These are phyloP conservation scores for Trichoderma brevicompactum DNA, from an alignment of 2,329 filamentous ascomycete species.

Conservation along the genomic window DNA sequence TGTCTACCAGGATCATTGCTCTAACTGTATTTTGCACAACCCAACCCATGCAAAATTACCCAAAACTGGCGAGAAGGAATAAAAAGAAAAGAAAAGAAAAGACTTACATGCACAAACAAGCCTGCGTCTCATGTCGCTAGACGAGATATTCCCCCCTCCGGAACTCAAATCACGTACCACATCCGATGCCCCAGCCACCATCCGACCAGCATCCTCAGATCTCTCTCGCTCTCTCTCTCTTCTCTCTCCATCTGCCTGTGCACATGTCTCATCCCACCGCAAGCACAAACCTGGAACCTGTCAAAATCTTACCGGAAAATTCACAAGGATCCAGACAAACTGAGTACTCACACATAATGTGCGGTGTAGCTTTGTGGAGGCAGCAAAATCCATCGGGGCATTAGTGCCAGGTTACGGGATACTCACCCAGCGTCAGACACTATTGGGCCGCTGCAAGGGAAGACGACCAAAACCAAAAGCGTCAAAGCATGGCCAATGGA, in stretches of 20 bases:
- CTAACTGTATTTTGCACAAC: too few relatives aligned
- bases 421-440: not conserved
- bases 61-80: too few relatives aligned
- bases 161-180: not conserved
- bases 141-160: not conserved
- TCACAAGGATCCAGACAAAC: not conserved
- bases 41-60: too few relatives aligned
- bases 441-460: not conserved
- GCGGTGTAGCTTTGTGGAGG: too few relatives aligned
- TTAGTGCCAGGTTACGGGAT: too few relatives aligned
- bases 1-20: too few relatives aligned
- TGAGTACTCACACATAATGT: too few relatives aligned
- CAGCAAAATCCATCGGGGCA: too few relatives aligned
- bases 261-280: conserved; percentile 6
- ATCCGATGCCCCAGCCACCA: conserved; percentile 15
- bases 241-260: not conserved
- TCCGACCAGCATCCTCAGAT: conserved; percentile 9
- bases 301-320: too few relatives aligned
- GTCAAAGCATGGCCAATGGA: not conserved
- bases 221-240: not conserved
- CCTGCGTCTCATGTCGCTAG: not conserved
- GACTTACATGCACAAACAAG: too few relatives aligned
- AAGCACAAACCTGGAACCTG: too few relatives aligned
- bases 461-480: not conserved
- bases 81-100: too few relatives aligned